Base-by-base conservation (phyloP, 306 rosid species). In the Vigna nakashimae region DNA sequence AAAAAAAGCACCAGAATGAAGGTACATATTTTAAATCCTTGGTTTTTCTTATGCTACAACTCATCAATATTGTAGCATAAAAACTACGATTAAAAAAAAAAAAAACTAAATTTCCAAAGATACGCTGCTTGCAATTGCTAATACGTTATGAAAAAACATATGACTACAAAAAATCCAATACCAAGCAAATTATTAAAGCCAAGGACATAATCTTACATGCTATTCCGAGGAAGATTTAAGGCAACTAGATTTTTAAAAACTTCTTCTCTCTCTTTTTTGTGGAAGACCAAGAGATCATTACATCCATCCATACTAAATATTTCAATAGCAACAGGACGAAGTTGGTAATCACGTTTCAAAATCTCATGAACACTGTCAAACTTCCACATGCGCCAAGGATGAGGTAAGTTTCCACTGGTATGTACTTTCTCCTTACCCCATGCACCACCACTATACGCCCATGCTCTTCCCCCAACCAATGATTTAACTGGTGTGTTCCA, bases 261-360 rank as follows among this genome's bases (percentile, higher is more conserved):
- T 73, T 93, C 99, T 72, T 96, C 99, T 79, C 99, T 90, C 85
- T 96, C 99, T 74, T 87, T 96, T 88, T 96, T 96, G 89, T 96
- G 99, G 89, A 96, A 96, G 58, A 96, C 97, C 85, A 96, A 87
- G 75, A 96, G 97, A 88, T 96, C 99, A 78, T 96, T 96, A 72
- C 94, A 96, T 71, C 99, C 99, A 86, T 96, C 99, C 98, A 96
- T 96, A 89, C 99, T 96, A 88, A 96, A 96, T 83, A 96, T 93
- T 87, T 96, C 99, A 73, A 96, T 74, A 84, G 99, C 99, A 69
- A 96, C 99, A 57, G 99, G 99, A 73, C 99, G 99, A 79, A 96
- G 88, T 85, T 96, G 99, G 87, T 91, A 96, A 90, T 96, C 99
- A 87, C 99, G 98, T 88, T 96, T 96, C 84, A 93, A 80, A 85